Base-by-base conservation (phyloP, 169 alveolate genomes). In the Cryptosporidium sp. region DNA sequence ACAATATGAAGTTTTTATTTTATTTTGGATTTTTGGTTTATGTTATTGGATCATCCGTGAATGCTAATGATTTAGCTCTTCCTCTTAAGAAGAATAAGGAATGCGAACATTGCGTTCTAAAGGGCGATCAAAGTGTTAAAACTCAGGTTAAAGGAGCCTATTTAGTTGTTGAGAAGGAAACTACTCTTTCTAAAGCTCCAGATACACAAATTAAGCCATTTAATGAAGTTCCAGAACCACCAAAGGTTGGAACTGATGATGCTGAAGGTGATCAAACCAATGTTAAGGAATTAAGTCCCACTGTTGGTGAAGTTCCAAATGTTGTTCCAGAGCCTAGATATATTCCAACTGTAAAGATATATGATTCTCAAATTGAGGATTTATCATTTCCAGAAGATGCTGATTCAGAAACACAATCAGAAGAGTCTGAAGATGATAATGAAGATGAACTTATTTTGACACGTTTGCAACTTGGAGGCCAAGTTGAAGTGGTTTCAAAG, bases 291-390 rank as follows among this genome's bases (percentile, higher is more conserved):
- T n/a, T 61, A 26, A 21, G 8, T n/a, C 58, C n/a, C n/a, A 65
- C 16, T 18, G 67, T 80, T 5, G 75, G 58, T 10, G 65, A 29
- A 6, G 51, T 80, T 80, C 87, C 72, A 61, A 16, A 80, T 12
- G 67, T 80, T 45, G 48, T 37, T 21, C 87, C 87, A 3, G 87
- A 80, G 33, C 87, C 87, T 12, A 60, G 23, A 26, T 37, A 26
- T 16, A 26, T 42, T 16, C 87, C 75, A 23, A 48, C 33, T 18
- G 75, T 61, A 3, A 62, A 48, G 23, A 14, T 42, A 16, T 80
- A 80, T 61, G 87, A 80, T 6, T 35, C 75, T 44, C 37, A 56
- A 18, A 2, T 29, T 16, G 87, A 80, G 51, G 87, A 80, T 16
- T 21, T 80, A 26, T 37, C 44, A 0, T 80, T 80, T 23, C 87